phyloP scores from a whole-genome alignment of 2,329 filamentous ascomycete genomes.

The Monilinia fructigena region DNA sequence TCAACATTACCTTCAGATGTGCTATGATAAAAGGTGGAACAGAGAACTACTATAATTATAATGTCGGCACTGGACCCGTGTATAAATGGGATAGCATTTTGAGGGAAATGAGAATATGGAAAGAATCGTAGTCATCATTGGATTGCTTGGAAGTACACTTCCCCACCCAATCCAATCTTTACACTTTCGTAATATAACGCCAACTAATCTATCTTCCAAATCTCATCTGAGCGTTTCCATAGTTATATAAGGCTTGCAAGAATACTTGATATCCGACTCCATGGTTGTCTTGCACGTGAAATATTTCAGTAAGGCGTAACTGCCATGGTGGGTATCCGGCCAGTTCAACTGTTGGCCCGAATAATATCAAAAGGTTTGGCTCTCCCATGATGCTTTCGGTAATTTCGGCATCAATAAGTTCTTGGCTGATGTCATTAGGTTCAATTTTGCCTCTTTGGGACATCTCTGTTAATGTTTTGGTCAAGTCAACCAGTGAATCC shows the following conservation, averaged over 20 bases:
- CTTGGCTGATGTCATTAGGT: slow-evolving; percentile 75
- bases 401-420: slow-evolving; percentile 87
- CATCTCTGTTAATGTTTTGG: slow-evolving; percentile 93
- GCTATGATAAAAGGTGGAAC: slow-evolving; percentile 71
- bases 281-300: slow-evolving; percentile 71
- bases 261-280: slow-evolving; percentile 94
- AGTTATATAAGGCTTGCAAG: slow-evolving; percentile 78
- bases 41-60: slow-evolving; percentile 83
- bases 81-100: slow-evolving; percentile 62
- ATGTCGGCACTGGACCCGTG: slow-evolving; percentile 68
- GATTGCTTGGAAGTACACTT: slow-evolving; percentile 11
- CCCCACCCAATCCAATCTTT: slow-evolving; percentile 15
- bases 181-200: slow-evolving; percentile 1
- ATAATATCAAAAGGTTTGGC: slow-evolving; percentile 85
- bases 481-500: slow-evolving; percentile 92
- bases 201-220: slow-evolving; percentile 46
- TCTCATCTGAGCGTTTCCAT: slow-evolving; percentile 83
- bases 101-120: slow-evolving; percentile 45
- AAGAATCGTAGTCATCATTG: slow-evolving; percentile 26
- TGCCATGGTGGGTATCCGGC: slow-evolving; percentile 97
- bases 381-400: slow-evolving; percentile 77
- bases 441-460: slow-evolving; percentile 83
- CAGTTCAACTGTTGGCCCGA: slow-evolving; percentile 78
- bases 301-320: slow-evolving; percentile 91
- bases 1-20: slow-evolving; percentile 76